phyloP scores from a whole-genome alignment of 2,329 filamentous ascomycete genomes.

The Xylaria sp. region DNA sequence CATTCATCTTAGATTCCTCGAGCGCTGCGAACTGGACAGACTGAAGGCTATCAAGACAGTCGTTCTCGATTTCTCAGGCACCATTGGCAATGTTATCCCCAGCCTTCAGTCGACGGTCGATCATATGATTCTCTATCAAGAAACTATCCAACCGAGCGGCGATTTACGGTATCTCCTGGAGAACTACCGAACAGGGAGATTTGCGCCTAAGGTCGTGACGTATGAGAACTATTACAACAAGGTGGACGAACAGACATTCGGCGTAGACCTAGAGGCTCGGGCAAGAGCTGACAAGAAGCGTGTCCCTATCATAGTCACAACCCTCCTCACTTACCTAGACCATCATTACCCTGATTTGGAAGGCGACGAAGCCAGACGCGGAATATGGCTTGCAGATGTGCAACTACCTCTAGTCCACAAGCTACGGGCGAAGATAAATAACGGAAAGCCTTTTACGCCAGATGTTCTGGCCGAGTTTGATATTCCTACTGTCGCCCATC shows the following conservation, averaged over 20 bases:
- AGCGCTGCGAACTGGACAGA: slow-evolving; percentile 94
- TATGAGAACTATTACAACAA: slow-evolving; percentile 99
- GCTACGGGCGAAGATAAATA: slow-evolving; percentile 84
- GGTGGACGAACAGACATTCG: slow-evolving; percentile 97
- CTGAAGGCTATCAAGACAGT: slow-evolving; percentile 99
- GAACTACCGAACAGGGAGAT: slow-evolving; percentile 95
- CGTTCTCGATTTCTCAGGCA: slow-evolving; percentile 95
- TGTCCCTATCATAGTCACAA: slow-evolving; percentile 90
- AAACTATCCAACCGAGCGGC: slow-evolving; percentile 92
- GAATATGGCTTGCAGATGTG: slow-evolving; percentile 94
- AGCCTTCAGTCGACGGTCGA: slow-evolving; percentile 95
- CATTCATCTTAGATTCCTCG: slow-evolving; percentile 92
- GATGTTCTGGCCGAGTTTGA: slow-evolving; percentile 89
- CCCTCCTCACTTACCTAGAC: slow-evolving; percentile 92
- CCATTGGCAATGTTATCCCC: slow-evolving; percentile 97
- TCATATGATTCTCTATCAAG: slow-evolving; percentile 99
- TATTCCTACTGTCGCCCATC: slow-evolving; percentile 90
- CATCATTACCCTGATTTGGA: slow-evolving; percentile 97
- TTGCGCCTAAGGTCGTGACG: slow-evolving; percentile 86
- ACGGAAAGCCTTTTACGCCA: slow-evolving; percentile 80
- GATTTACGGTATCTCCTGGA: slow-evolving; percentile 94
- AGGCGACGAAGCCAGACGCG: slow-evolving; percentile 90
- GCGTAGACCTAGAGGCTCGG: slow-evolving; percentile 95
- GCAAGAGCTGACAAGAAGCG: slow-evolving; percentile 95
- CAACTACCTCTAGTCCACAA: slow-evolving; percentile 86